Conservation (phyloP, 345 rosid species). For the Boechera retrofracta region DNA sequence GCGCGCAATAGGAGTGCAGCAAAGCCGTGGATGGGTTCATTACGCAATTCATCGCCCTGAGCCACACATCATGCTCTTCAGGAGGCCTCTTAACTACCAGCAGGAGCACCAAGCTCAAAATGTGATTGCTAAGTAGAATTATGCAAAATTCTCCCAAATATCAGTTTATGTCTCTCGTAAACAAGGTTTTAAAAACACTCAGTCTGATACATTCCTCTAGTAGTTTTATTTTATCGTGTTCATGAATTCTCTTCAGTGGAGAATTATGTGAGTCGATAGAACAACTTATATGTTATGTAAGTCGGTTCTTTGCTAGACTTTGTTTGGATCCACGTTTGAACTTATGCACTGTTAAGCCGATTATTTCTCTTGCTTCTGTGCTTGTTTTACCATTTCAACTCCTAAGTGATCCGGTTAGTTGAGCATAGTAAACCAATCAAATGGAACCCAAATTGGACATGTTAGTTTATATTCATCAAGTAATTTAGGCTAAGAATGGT, state of each 20-base stretch:
- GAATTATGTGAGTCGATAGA: conserved; percentile 15
- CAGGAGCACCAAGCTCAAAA: conserved; percentile 71
- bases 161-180: conserved; percentile 42
- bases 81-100: conserved; percentile 87
- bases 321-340: not conserved
- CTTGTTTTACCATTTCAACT: not conserved
- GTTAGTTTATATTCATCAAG: not conserved
- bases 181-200: not conserved
- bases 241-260: conserved; percentile 24
- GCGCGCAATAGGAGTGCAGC: conserved; percentile 96
- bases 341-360: not conserved
- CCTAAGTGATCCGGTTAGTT: not conserved
- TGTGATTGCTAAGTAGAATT: conserved; percentile 55
- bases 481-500: not conserved
- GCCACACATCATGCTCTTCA: conserved; percentile 98
- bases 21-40: conserved; percentile 98
- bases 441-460: not conserved
- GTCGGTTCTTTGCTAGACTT: conserved; percentile 2
- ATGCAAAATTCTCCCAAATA: too few relatives aligned
- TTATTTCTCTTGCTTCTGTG: not conserved
- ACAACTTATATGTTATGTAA: conserved; percentile 22
- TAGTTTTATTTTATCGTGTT: not conserved
- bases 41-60: conserved; percentile 98
- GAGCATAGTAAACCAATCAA: not conserved
- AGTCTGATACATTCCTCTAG: not conserved